Evolutionary conservation across 2,329 filamentous ascomycete genomes (phyloP), one percentile per base, ranked within the genome.

Genomic region (Hymenoscyphus albidus): DNA sequence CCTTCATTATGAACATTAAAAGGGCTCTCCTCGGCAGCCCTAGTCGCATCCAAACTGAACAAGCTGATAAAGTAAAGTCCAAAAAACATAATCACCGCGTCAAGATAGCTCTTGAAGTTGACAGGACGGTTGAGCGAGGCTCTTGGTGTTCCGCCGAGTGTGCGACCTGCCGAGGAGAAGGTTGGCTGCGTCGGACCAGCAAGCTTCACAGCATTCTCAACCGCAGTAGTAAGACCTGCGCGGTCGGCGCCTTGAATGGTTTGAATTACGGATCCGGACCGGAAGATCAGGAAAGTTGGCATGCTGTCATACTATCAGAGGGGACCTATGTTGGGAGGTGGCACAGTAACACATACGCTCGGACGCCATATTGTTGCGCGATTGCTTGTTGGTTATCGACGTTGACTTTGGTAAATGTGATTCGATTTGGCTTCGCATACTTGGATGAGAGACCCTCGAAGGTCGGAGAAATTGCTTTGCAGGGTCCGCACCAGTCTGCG

Each of bases 251-350:
- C 95, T 73, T 85, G 84, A 74, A 97, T 87, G 39, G 90, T 93
- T 70, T 91, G 85, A 74, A 91, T 83, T 72, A 89, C 86, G 69
- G 84, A 81, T 72, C 89, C 88, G 75, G 86, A 87, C 79, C 91
- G 89, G 82, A 92, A 93, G 78, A 98, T 88, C 76, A 97, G 85
- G 79, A 99, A 98, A 61, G 95, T 98, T 5, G 95, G 95, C 88
- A 96, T 93, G 69, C 83, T 85, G 22, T 22, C 31, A 59, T 57
- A 61, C 56, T 64, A 60, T 67, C 58, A 67, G 69, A 48, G 31
- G 63, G 44, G 42, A 27, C 16, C 38, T 9, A 39, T 38, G 39
- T 27, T 14, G 62, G 38, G 9, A 32, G 48, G 32, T 31, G 61
- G 39, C 13, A 39, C 59, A 66, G 38, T 44, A 44, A 64, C 42